Base-by-base conservation (phyloP, 805 yeast species). In the Hanseniaspora lindneri region DNA sequence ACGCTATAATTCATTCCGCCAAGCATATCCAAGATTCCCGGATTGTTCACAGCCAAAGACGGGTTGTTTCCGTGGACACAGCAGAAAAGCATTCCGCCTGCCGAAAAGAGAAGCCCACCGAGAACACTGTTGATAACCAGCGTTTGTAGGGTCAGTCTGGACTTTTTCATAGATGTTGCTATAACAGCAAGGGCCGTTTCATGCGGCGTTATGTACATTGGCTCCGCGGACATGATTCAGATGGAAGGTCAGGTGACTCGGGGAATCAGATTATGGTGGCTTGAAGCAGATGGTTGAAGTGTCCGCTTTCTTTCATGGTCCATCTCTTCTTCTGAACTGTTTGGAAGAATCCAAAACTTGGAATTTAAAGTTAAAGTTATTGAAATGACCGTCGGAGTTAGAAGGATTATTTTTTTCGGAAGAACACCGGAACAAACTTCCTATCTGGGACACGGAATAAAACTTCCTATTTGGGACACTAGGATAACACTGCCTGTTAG, bases 161-260 rank as follows among this genome's bases (percentile, higher is more conserved):
- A 74, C 58, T 83, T 83, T 62, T 83, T 83, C 92, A 83, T 83
- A 2, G 86, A 71, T 0, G 92, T 83, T 8, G 94, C 94, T 17
- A 83, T 89, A 35, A 82, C 80, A 0, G 94, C 92, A 44, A 83
- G 62, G 0, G 92, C 92, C 2, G 89, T 79, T 56, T 83, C 94
- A 63, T 83, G 79, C 6, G 89, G 83, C 3, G 86, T 76, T 43
- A 81, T 70, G 56, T 81, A 83, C 54, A 70, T 65, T 2, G 74
- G 66, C 55, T 76, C 81, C 56, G 66, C 71, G 11, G 61, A 63
- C 67, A 66, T 65, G 17, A 7, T 47, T 27, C 8, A 27, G 29
- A 27, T 27, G 11, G 11, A 27, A 27, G 29, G 11, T 27, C 11
- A 27, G 8, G 8, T 9, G 11, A 27, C 10, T 27, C 29, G 11